A percentile compares a stretch with the other conserved stretches of the same genome.
These are phyloP conservation scores for Ramularia endophylla DNA, from an alignment of 2,329 filamentous ascomycete species.

Conservation along the genomic window DNA sequence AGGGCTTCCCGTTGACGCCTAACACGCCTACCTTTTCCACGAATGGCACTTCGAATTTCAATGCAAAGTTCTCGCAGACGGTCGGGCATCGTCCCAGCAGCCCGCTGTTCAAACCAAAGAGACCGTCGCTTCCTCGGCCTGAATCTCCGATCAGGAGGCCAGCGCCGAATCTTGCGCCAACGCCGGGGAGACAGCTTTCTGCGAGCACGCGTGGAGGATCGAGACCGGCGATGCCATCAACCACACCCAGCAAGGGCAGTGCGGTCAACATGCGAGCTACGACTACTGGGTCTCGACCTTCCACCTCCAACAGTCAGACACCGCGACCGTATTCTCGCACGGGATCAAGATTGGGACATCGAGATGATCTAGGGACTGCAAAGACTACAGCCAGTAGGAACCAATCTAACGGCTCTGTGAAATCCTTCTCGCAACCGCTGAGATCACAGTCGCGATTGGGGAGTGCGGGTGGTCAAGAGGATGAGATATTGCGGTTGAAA, in stretches of 20 bases:
- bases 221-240: conserved; percentile 38
- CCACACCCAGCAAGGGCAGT: conserved; percentile 25
- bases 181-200: conserved; percentile 53
- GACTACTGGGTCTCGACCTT: conserved; percentile 44
- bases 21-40: conserved; percentile 58
- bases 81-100: conserved; percentile 70
- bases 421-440: conserved; percentile 28
- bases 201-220: conserved; percentile 43
- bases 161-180: conserved; percentile 50
- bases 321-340: conserved; percentile 43
- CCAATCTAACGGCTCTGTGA: conserved; percentile 34
- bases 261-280: conserved; percentile 38
- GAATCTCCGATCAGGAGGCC: conserved; percentile 73
- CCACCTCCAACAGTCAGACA: conserved; percentile 31
- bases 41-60: conserved; percentile 31
- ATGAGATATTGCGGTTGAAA: conserved; percentile 66
- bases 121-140: conserved; percentile 76
- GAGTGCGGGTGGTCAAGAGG: conserved; percentile 23
- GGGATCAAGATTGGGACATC: conserved; percentile 41
- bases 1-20: conserved; percentile 57
- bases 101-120: conserved; percentile 63
- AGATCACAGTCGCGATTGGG: conserved; percentile 34
- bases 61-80: conserved; percentile 75
- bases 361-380: conserved; percentile 28
- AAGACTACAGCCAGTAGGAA: conserved; percentile 26